Percentiles rank a stretch among this genome's conserved stretches.
These are phyloP conservation scores for Aspergillus oerlinghausenensis DNA, from an alignment of 2,329 filamentous ascomycete genomes.

Conservation along the genomic window DNA sequence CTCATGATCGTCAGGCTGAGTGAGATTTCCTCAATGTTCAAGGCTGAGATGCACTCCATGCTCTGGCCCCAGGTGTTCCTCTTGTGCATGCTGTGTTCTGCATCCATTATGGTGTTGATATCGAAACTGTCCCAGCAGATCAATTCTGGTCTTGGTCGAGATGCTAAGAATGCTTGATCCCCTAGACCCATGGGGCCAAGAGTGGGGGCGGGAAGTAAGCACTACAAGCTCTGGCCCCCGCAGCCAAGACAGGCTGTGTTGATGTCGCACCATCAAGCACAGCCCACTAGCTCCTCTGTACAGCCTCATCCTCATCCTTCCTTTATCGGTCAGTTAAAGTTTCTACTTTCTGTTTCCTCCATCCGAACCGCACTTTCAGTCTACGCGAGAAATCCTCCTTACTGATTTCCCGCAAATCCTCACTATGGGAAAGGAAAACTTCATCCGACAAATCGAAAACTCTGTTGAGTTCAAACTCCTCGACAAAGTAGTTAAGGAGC, in stretches of 20 bases:
- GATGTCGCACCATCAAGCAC: not conserved
- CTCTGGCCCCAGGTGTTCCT: not conserved
- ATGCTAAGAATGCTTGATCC: conserved; percentile 1
- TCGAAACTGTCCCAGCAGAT: not conserved
- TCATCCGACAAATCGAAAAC: not conserved
- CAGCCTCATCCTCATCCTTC: not conserved
- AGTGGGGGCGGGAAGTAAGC: conserved; percentile 1
- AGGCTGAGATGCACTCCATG: not conserved
- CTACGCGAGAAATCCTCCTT: not conserved
- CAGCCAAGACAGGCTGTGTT: not conserved
- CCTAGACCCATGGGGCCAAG: not conserved
- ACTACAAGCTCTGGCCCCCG: conserved; percentile 1
- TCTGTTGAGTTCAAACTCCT: not conserved
- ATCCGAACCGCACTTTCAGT: not conserved
- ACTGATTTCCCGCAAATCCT: not conserved
- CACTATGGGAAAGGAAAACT: conserved; percentile 1
- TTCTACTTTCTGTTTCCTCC: not conserved
- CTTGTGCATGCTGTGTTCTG: not conserved
- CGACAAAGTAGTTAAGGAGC: not conserved
- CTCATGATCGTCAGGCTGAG: not conserved
- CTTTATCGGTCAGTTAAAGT: not conserved
- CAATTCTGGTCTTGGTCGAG: not conserved
- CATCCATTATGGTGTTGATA: not conserved
- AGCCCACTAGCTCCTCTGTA: not conserved
- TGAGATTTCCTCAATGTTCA: not conserved